Evolutionary conservation across 495 filamentous ascomycete genomes (phyloP).

Genomic region (Bacidia gigantensis): DNA sequence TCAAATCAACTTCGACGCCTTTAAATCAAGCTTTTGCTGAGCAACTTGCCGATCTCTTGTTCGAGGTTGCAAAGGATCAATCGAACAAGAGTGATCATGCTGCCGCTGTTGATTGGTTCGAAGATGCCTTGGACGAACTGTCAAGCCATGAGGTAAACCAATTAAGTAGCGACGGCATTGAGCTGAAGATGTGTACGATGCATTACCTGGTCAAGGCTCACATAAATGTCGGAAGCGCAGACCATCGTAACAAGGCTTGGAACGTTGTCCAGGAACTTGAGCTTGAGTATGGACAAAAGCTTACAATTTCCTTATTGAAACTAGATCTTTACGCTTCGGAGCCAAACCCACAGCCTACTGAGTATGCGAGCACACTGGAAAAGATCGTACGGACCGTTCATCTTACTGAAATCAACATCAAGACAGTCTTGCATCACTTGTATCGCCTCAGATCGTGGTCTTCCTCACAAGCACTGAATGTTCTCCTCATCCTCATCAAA

Average conservation of each 20-base stretch:
- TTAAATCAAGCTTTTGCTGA: conserved; percentile 43
- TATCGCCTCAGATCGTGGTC: conserved; percentile 45
- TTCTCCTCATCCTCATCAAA: conserved; percentile 31
- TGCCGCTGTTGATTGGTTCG: conserved; percentile 58
- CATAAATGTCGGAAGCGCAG: conserved; percentile 21
- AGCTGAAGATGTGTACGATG: conserved; percentile 52
- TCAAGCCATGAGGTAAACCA: conserved; percentile 38
- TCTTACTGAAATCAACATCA: conserved; percentile 49
- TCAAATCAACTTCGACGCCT: conserved; percentile 24
- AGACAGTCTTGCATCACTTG: conserved; percentile 54
- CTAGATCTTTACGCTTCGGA: conserved; percentile 45
- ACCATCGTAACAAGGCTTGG: conserved; percentile 37
- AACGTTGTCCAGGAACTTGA: conserved; percentile 45
- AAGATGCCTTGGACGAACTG: conserved; percentile 49
- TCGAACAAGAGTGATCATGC: conserved; percentile 35
- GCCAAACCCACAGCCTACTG: conserved; percentile 23
- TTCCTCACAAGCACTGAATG: conserved; percentile 11
- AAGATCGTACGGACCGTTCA: conserved; percentile 43
- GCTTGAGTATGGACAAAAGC: conserved; percentile 43
- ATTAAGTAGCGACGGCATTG: conserved; percentile 43
- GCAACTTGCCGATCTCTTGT: conserved; percentile 55
- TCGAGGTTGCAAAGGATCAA: conserved; percentile 55
- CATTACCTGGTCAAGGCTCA: conserved; percentile 44
- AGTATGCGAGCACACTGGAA: conserved; percentile 37
- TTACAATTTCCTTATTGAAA: conserved; percentile 53